phyloP scores from a whole-genome alignment of 2,329 filamentous ascomycete species.

The Sarocladium strictum region DNA sequence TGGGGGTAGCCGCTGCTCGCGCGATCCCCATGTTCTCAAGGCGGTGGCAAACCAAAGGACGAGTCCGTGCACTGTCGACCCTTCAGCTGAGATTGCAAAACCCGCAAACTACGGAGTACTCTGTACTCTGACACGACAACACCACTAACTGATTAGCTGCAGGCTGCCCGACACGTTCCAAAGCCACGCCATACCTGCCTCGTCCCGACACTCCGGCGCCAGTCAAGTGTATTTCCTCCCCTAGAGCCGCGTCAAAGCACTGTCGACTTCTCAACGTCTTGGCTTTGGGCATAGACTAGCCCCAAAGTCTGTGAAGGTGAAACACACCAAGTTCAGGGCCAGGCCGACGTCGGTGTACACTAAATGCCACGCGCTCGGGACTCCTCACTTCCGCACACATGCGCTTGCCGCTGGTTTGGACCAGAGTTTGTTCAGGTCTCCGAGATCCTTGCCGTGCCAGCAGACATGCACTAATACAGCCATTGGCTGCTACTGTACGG shows the following conservation, averaged over 20 bases:
- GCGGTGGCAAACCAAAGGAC: neutral
- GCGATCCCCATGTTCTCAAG: conserved; percentile 3
- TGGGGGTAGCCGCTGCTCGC: neutral
- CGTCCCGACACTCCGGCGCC: conserved; percentile 9
- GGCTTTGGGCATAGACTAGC: too few species aligned
- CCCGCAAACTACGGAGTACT: conserved; percentile 1
- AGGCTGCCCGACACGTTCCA: neutral
- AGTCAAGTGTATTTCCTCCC: neutral
- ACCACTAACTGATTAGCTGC: conserved; percentile 4
- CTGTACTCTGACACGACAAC: conserved; percentile 7
- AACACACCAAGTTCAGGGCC: too few species aligned
- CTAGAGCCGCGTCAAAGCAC: neutral
- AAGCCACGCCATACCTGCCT: neutral
- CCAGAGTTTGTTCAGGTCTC: neutral
- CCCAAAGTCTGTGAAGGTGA: too few species aligned
- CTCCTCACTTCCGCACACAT: neutral
- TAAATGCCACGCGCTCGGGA: neutral
- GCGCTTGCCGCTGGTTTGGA: neutral
- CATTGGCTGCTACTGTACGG: neutral
- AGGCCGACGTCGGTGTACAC: neutral
- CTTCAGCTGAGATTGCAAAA: neutral
- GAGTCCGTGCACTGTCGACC: neutral
- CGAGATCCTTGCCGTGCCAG: neutral
- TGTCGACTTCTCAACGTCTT: neutral
- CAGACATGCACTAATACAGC: neutral